These are phyloP conservation scores for Citrus reticulata DNA, from an alignment of 345 rosid species.

Conservation along the genomic window DNA sequence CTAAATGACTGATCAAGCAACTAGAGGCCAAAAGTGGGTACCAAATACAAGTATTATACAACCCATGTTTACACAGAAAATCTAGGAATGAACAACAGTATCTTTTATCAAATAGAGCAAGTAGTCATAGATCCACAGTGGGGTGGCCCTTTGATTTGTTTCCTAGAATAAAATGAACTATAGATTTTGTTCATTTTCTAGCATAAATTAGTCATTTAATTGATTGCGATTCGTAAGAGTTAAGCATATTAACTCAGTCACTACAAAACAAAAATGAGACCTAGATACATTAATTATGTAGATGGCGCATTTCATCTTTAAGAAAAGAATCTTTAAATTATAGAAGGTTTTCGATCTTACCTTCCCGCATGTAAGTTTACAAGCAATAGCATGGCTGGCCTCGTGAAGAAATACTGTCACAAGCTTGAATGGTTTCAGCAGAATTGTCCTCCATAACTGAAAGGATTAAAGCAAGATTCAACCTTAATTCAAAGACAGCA, in stretches of 20 bases:
- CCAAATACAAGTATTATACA: neutral
- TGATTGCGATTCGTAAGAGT: too few species aligned
- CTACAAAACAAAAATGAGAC: neutral
- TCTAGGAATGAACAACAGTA: neutral
- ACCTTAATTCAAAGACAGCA: neutral
- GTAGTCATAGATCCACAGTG: neutral
- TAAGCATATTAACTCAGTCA: too few species aligned
- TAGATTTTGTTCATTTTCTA: neutral
- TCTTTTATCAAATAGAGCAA: neutral
- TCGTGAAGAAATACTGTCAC: slow-evolving; percentile 70
- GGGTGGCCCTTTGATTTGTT: neutral
- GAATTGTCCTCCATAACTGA: slow-evolving; percentile 62
- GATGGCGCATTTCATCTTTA: neutral
- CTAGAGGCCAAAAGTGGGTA: neutral
- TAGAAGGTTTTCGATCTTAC: slow-evolving; percentile 27
- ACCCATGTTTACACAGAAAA: neutral
- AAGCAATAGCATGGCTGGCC: slow-evolving; percentile 72
- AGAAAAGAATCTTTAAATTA: neutral
- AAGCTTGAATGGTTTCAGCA: slow-evolving; percentile 65
- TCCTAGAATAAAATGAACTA: neutral
- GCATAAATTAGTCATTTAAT: neutral
- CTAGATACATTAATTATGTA: neutral
- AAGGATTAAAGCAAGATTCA: slow-evolving; percentile 6
- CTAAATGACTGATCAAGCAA: neutral
- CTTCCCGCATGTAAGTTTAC: slow-evolving; percentile 64